Percentiles rank a stretch among this genome's conserved stretches.
phyloP scores from a whole-genome alignment of 805 yeast species.

The Teunomyces barrocoloradensis region DNA sequence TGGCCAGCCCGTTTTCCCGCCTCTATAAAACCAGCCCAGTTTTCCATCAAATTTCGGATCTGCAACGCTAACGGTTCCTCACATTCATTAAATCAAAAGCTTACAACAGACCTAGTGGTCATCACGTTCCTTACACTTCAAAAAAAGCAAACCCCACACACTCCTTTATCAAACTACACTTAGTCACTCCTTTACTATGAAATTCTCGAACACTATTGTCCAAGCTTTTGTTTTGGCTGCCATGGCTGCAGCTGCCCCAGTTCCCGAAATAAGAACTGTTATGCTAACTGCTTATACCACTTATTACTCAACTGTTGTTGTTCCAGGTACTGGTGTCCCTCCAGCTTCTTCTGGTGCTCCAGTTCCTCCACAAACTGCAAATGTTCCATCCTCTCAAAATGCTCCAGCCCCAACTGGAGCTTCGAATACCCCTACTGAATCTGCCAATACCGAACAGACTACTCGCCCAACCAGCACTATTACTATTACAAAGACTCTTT shows the following conservation, averaged over 20 bases:
- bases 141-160: background rate
- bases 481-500: background rate
- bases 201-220: conserved; percentile 12
- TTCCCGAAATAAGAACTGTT: conserved; percentile 26
- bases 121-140: background rate
- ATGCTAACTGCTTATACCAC: conserved; percentile 23
- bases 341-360: conserved; percentile 8
- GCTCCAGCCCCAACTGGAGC: background rate
- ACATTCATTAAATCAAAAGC: background rate
- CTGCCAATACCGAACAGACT: conserved; percentile 6
- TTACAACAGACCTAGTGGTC: background rate
- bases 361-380: conserved; percentile 11
- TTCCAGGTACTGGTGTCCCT: conserved; percentile 12
- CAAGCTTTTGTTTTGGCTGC: conserved; percentile 14
- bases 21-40: background rate
- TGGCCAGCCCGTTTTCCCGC: background rate
- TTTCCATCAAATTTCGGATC: background rate
- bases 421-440: conserved; percentile 5
- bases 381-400: background rate
- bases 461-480: background rate
- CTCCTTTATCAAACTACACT: conserved; percentile 1
- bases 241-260: conserved; percentile 21
- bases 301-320: conserved; percentile 13
- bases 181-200: conserved; percentile 14
- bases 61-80: background rate